A percentile compares a stretch with the other conserved stretches of the same genome.
These are phyloP conservation scores for Phlyctochytrium bullatum DNA, from an alignment of 192 early-diverging fungal species.

Conservation along the genomic window DNA sequence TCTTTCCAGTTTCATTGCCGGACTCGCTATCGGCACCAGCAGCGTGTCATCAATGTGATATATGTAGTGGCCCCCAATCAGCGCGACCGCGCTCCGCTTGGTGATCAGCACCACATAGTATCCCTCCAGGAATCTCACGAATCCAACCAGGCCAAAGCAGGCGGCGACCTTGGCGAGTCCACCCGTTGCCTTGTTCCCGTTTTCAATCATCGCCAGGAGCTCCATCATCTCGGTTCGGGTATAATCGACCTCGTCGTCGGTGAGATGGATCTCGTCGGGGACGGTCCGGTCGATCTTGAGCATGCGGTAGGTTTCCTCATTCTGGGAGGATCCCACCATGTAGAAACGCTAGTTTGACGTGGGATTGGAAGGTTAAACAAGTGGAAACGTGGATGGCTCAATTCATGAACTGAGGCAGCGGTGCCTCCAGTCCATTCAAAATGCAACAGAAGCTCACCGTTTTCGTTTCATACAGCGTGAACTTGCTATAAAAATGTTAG, in stretches of 20 bases:
- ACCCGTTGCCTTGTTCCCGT: constrained; percentile 72
- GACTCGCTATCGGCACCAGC: constrained; percentile 64
- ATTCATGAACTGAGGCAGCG: not conserved
- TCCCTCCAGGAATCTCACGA: constrained; percentile 88
- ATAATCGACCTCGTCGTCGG: constrained; percentile 75
- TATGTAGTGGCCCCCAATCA: constrained; percentile 92
- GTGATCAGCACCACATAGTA: constrained; percentile 90
- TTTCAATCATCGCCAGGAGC: constrained; percentile 72
- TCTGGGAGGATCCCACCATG: constrained; percentile 80
- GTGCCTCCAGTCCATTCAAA: not conserved
- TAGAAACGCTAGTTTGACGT: constrained; percentile 62
- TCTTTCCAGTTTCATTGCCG: constrained; percentile 62
- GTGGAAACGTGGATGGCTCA: not conserved
- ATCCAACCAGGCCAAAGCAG: constrained; percentile 80
- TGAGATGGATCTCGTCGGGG: constrained; percentile 63
- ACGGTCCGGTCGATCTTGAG: constrained; percentile 84
- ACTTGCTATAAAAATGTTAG: constrained; percentile 34
- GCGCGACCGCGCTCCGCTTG: constrained; percentile 76
- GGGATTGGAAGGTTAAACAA: constrained; percentile 8
- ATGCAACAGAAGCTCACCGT: constrained; percentile 45
- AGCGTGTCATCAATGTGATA: constrained; percentile 93
- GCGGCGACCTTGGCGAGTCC: constrained; percentile 65
- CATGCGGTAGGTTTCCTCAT: constrained; percentile 72
- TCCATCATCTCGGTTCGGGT: constrained; percentile 71
- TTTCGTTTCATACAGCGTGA: constrained; percentile 86